Percentiles rank a stretch among this genome's conserved stretches.
These are phyloP conservation scores for Alternaria rosae DNA, from an alignment of 2,329 filamentous ascomycete genomes.

Conservation along the genomic window DNA sequence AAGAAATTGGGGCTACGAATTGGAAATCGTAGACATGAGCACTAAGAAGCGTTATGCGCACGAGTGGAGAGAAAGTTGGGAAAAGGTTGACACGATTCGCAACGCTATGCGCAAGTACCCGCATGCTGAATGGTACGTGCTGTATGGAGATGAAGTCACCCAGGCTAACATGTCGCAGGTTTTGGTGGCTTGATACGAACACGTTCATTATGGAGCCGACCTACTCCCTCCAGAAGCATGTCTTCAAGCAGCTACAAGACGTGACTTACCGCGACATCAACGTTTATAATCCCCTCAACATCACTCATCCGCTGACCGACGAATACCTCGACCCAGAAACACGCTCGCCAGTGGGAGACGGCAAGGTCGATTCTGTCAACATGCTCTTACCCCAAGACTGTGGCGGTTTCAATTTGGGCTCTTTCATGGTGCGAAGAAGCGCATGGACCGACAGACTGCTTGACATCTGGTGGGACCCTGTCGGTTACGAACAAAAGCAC, in stretches of 20 bases:
- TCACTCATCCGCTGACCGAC: conserved; percentile 79
- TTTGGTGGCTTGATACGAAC: conserved; percentile 99
- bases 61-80: conserved; percentile 99
- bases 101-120: conserved; percentile 92
- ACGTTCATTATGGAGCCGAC: conserved; percentile 97
- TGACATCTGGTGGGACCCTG: conserved; percentile 98
- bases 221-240: conserved; percentile 86
- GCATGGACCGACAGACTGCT: conserved; percentile 90
- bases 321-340: conserved; percentile 79
- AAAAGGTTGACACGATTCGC: conserved; percentile 94
- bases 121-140: conserved; percentile 89
- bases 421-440: conserved; percentile 88
- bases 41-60: conserved; percentile 98
- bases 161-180: conserved; percentile 67
- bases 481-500: conserved; percentile 96
- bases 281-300: conserved; percentile 92
- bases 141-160: background rate
- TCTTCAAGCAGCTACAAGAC: conserved; percentile 80
- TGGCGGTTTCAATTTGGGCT: conserved; percentile 93
- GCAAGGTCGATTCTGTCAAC: conserved; percentile 79
- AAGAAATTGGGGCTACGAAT: conserved; percentile 87
- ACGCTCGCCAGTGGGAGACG: conserved; percentile 78
- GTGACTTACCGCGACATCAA: conserved; percentile 95
- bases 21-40: conserved; percentile 98
- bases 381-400: conserved; percentile 93